Conservation (phyloP, 2,329 filamentous ascomycete species). For the Aureobasidium sp. region DNA sequence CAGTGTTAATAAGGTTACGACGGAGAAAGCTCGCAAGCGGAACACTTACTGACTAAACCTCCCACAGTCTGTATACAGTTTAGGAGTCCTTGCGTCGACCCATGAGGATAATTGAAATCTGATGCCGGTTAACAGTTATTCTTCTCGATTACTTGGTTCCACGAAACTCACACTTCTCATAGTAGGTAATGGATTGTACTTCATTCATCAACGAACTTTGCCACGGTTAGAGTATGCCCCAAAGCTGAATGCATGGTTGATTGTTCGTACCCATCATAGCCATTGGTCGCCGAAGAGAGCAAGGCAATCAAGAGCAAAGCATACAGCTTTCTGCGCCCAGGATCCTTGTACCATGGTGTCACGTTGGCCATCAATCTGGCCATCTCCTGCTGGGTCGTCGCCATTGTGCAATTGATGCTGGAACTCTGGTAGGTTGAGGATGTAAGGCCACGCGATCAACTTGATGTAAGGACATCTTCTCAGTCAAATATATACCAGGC, state of each 20-base stretch:
- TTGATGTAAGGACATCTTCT: too few species aligned
- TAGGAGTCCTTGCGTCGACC: slow-evolving; percentile 7
- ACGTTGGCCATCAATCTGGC: background rate
- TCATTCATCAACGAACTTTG: background rate
- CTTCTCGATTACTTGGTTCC: background rate
- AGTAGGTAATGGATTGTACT: background rate
- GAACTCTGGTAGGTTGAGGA: too few species aligned
- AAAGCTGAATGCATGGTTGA: too few species aligned
- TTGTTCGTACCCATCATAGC: background rate
- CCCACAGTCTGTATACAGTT: slow-evolving; percentile 9
- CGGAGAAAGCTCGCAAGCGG: too few species aligned
- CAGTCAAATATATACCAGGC: too few species aligned
- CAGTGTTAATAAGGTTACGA: too few species aligned
- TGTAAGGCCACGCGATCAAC: too few species aligned
- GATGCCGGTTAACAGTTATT: background rate
- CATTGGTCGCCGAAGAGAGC: background rate
- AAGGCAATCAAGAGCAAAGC: slow-evolving; percentile 4
- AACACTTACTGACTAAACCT: background rate
- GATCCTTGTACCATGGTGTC: slow-evolving; percentile 1
- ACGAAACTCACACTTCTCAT: background rate
- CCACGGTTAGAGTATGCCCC: too few species aligned
- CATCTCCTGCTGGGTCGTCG: background rate
- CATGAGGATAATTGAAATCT: slow-evolving; percentile 7
- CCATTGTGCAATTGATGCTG: background rate
- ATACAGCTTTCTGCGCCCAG: slow-evolving; percentile 2